Evolutionary conservation across 345 rosid species (phyloP), one percentile per base, ranked within the genome.

Genomic region (Citrus reticulata): DNA sequence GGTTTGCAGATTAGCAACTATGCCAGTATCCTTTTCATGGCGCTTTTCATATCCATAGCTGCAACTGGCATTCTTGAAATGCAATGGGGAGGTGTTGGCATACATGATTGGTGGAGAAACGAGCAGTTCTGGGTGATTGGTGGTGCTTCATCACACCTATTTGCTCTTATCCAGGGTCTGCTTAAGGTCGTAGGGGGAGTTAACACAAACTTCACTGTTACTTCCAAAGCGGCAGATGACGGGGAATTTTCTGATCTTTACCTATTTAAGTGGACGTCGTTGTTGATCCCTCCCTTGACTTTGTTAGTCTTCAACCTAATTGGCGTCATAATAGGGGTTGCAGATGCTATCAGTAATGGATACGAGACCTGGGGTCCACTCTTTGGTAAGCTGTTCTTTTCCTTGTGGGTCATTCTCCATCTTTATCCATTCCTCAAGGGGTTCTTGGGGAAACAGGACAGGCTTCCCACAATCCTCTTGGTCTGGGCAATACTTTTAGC

Each of bases 51-150:
- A 70, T 88, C 91, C 70, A 91, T 91, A 11, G 91, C 91, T 17
- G 90, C 90, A n/a, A 89, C 94, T 1, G 65, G 91, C 68, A 84
- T 88, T 78, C 82, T 89, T 0, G 94, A 91, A 78, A 89, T 91
- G 94, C 93, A 84, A 78, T 91, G 94, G 94, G 94, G 94, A 72
- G 89, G 90, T 4, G 94, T 91, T 25, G 94, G 91, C 42, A 89
- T 91, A 76, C 85, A 91, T 57, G 90, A 91, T 82, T 91, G 93
- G 93, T 91, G 94, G 94, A 88, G 93, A 79, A 89, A 91, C 7
- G 90, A 89, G 86, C 94, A 91, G 85, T 91, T 91, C 60, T 91
- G 94, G 95, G 93, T 91, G 68, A 91, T 91, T 73, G 91, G 94
- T 5, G 94, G 93, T 39, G 88, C 76, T 37, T 91, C 94, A 16